Evolutionary conservation across 2,329 filamentous ascomycete genomes (phyloP).

Genomic region (Intubia oerlemansii): DNA sequence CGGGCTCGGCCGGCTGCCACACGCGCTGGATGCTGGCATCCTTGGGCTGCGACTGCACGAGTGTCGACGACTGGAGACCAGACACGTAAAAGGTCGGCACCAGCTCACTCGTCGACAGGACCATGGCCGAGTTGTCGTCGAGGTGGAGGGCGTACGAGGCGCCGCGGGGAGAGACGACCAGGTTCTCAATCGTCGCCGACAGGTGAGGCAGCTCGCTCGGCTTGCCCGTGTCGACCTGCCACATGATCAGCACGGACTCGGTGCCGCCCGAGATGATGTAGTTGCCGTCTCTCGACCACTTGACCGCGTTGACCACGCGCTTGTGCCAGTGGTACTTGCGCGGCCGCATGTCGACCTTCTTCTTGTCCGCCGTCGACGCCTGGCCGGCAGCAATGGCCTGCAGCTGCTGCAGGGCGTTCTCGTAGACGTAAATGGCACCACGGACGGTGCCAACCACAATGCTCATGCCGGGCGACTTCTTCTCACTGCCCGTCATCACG

Average conservation of each 20-base stretch:
- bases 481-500: constrained; percentile 20
- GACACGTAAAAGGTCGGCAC: constrained; percentile 67
- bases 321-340: constrained; percentile 83
- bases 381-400: constrained; percentile 17
- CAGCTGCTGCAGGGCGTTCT: constrained; percentile 44
- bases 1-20: constrained; percentile 21
- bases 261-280: constrained; percentile 86
- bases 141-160: constrained; percentile 68
- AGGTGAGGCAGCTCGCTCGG: constrained; percentile 79
- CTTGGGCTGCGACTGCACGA: constrained; percentile 27
- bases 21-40: constrained; percentile 31
- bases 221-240: constrained; percentile 77
- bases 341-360: constrained; percentile 25
- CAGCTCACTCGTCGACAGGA: constrained; percentile 77
- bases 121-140: constrained; percentile 80
- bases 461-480: constrained; percentile 20
- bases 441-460: constrained; percentile 56
- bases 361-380: constrained; percentile 13
- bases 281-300: constrained; percentile 85
- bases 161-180: constrained; percentile 61
- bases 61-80: constrained; percentile 49
- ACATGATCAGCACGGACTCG: constrained; percentile 75
- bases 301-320: constrained; percentile 59
- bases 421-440: constrained; percentile 65
- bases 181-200: constrained; percentile 61